Evolutionary conservation across 148 eudicot species (phyloP), one percentile per base, ranked within the genome.

Genomic region (Euryodendron excelsum): DNA sequence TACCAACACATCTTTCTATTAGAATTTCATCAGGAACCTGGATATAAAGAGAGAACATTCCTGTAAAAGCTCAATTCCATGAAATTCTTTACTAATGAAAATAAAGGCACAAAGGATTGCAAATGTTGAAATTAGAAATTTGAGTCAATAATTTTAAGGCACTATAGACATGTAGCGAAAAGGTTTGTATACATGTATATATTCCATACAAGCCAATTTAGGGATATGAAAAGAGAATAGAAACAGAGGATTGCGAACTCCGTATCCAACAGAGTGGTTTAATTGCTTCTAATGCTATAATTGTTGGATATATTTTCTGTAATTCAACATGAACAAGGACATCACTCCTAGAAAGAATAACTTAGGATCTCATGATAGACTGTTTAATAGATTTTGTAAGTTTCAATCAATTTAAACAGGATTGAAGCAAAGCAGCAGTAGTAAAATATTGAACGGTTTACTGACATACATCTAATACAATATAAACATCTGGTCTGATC

Each of bases 1-100:
- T 88, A 72, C 99, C 98, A 85, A 96, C 91, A 85, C 99, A 96
- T 88, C 99, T 89, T 78, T 93, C 90, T 30, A 93, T 89, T 84
- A 96, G 89, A 84, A 85, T 84, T 69, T 92, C 97, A 82, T 96
- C 99, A 83, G 98, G 97, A 72, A 96, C 98, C 99, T 96, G 93
- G 77, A 37, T 34, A 81, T 55, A 79, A 81, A 83, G 59, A 31
- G 61, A 83, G 31, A 78, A 63, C 64, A 72, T 80, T 77, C 33
- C 28, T 56, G 65, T 78, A 77, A 72, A 84, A 84, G 21, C 53
- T 74, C 82, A 66, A 45, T 53, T 63, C 53, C 27, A 64, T 17
- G 47, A 39, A 44, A 47, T 37, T 4, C 3, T 21, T 55, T 18
- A 55, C 60, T 18, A 55, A 18, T 8, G 60, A 21, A 55, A 4